These are phyloP conservation scores for Saccharomyces hybrid DNA, from an alignment of 1,139 yeast genomes.

Conservation along the genomic window DNA sequence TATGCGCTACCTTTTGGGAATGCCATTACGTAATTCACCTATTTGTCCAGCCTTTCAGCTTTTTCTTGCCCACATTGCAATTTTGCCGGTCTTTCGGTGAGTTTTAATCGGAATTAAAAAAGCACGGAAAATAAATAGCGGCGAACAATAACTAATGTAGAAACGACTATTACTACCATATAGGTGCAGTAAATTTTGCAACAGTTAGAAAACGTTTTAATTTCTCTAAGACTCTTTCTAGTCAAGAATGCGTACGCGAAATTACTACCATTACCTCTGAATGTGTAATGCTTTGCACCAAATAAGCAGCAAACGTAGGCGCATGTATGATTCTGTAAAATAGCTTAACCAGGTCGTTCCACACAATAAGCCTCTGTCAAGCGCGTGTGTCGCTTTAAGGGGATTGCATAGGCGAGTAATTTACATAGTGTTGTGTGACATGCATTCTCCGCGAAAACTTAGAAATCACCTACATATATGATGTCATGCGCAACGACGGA, in stretches of 20 bases:
- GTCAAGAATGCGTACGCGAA: too few relatives aligned
- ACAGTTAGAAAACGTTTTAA: too few relatives aligned
- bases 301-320: not conserved
- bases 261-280: too few relatives aligned
- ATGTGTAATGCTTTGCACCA: too few relatives aligned
- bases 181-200: too few relatives aligned
- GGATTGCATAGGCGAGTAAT: not conserved
- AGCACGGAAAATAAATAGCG: not conserved
- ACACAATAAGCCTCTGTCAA: not conserved
- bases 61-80: not conserved
- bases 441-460: not conserved
- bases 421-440: not conserved
- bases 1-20: not conserved
- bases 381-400: not conserved
- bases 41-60: not conserved
- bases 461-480: not conserved
- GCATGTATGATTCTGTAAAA: not conserved
- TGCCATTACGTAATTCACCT: not conserved
- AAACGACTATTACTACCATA: too few relatives aligned
- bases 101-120: not conserved
- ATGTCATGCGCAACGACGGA: not conserved
- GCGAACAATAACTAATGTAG: too few relatives aligned
- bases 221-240: too few relatives aligned
- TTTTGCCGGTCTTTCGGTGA: not conserved
- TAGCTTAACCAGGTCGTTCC: not conserved